Percentiles rank a stretch among this genome's conserved stretches.
Conservation (phyloP, 768 basidiomycete genomes). For the Phaeotremella skinneri region DNA sequence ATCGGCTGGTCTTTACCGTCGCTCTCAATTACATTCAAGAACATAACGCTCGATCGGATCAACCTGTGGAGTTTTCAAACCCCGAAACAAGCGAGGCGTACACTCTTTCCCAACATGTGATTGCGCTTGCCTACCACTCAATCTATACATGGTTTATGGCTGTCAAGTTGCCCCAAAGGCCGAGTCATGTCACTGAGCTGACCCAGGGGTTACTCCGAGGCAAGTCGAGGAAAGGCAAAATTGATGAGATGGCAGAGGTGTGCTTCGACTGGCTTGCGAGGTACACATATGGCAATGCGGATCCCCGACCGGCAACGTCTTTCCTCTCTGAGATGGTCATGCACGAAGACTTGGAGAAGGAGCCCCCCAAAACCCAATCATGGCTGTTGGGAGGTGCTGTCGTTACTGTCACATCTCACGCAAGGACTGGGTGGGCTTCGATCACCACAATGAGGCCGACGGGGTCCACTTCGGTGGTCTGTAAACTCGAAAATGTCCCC, state of each 20-base stretch:
- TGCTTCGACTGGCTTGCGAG: constrained; percentile 97
- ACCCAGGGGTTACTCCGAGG: constrained; percentile 80
- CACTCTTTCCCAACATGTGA: constrained; percentile 85
- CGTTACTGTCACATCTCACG: constrained; percentile 72
- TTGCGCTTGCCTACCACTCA: constrained; percentile 80
- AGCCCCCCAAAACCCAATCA: constrained; percentile 58
- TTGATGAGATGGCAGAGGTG: constrained; percentile 90
- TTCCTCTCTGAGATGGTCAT: constrained; percentile 75
- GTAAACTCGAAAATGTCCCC: constrained; percentile 83
- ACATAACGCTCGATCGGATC: constrained; percentile 57
- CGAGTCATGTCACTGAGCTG: constrained; percentile 78
- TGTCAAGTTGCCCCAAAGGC: constrained; percentile 74
- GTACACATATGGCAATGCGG: constrained; percentile 89
- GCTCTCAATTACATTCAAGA: constrained; percentile 89
- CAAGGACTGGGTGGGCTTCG: constrained; percentile 81
- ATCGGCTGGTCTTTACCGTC: constrained; percentile 89
- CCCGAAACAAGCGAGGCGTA: constrained; percentile 50
- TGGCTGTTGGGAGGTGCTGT: constrained; percentile 86
- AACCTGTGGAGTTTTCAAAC: constrained; percentile 29
- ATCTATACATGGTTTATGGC: constrained; percentile 95
- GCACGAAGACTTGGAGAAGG: constrained; percentile 36
- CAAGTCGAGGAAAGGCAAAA: constrained; percentile 67
- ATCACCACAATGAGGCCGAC: constrained; percentile 81
- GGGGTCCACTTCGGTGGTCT: constrained; percentile 78
- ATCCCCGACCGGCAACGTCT: constrained; percentile 80